Evolutionary conservation across 2,329 filamentous ascomycete genomes (phyloP), one percentile per base, ranked within the genome.

Genomic region (Ceratocystis destructans): DNA sequence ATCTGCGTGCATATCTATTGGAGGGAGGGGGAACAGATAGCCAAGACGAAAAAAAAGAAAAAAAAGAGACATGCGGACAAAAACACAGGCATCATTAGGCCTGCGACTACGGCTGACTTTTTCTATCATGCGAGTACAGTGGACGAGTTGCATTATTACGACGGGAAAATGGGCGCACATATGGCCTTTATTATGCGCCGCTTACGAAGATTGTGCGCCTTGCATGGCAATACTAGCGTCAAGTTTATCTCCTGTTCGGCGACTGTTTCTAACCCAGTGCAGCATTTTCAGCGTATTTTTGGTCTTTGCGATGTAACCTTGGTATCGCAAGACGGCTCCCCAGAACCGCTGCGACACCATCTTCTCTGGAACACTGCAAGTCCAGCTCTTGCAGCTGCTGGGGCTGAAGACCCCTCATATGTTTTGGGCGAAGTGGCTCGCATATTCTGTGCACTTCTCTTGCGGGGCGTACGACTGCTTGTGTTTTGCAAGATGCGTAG

Each of bases 201-300:
- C 33, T 76, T 99, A 67, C 82, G 93, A 61, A 83, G 94, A 64
- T 87, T 96, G 72, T 97, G 94, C 73, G 90, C 92, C 5, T 90
- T 92, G 0, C 80, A 97, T 8, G 94, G 94, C 17, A 99, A 99
- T 72, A 84, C 97, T 69, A 91, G 86, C 70, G 41, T 68, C 17
- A 53, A 31, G 28, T 99, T 99, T 71, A 88, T 99, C 44, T 96
- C 91, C 1, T 99, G 94, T 74, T 99, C 94, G 61, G 94, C 94
- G 2, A 99, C 94, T 0, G 91, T 99, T 5, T 89, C 92, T 1
- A 97, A 99, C 72, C 94, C 94, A 0, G 81, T 88, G 70, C 82
- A 90, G 71, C 94, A 99, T 73, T 97, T 99, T 83, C 87, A 86
- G 74, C 90, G 90, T 0, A 88, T 99, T n/a, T 96, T 97, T 70